Evolutionary conservation across 371 early-diverging fungal genomes (phyloP), one percentile per base, ranked within the genome.

Genomic region (Mucor saturninus): DNA sequence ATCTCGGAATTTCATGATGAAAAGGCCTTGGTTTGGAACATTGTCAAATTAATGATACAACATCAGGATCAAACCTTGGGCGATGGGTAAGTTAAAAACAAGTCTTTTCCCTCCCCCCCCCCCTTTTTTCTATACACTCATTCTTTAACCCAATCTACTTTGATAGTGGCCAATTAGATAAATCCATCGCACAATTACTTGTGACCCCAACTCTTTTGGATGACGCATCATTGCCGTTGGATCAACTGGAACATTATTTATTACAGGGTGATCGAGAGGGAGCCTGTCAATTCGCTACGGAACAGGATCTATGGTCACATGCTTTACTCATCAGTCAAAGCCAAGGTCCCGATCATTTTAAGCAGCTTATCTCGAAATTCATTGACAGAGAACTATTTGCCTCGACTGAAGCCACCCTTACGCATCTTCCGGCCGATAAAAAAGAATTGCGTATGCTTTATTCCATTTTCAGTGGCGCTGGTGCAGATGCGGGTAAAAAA

Each of bases 271-370:
- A 94, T 61, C 88, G 93, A 14, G 63, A 75, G 30, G 89, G 75
- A 2, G 95, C 96, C 1, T 89, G 91, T 32, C 79, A 85, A 14
- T 77, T 84, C 46, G 92, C 94, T 1, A 79, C 88, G 56, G 76
- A 80, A 38, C 71, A 86, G 37, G 84, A 84, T 46, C 65, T 94
- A 57, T 97, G 96, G 96, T 81, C 90, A 0, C 95, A 97, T 74
- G 95, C 95, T 9, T 81, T 96, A 31, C 84, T 95, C 5, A 89
- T 97, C 69, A 86, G 93, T 39, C 93, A 92, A 56, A 89, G 91
- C 59, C 32, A 56, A 2, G 9, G 29, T 11, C 87, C 90, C 9
- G 85, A 54, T 7, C 15, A 89, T 62, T 97, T 94, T 86, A 84
- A 87, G 62, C 85, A 85, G 5, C 89, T 89, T 3, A 88, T 93